These are phyloP conservation scores for Fusarium sp. DNA, from an alignment of 2,329 filamentous ascomycete genomes.

Conservation along the genomic window DNA sequence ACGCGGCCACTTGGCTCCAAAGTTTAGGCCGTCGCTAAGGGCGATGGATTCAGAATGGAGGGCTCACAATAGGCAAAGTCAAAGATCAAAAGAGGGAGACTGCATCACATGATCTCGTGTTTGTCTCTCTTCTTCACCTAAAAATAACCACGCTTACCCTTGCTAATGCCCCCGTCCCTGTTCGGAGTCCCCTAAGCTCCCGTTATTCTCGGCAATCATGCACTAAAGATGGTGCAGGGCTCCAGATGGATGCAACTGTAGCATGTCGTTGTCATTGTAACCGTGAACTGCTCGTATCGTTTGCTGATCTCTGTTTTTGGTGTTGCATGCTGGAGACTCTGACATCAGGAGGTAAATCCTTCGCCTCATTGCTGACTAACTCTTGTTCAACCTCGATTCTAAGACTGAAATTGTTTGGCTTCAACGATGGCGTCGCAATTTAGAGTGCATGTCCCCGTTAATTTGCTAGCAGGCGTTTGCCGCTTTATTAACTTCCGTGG, in stretches of 20 bases:
- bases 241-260: background rate
- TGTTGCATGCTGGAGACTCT: background rate
- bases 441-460: conserved; percentile 2
- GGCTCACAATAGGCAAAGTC: conserved; percentile 17
- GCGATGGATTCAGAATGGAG: background rate
- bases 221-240: conserved; percentile 29
- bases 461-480: conserved; percentile 2
- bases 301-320: background rate
- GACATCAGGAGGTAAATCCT: background rate
- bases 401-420: background rate
- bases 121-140: conserved; percentile 28
- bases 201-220: conserved; percentile 41
- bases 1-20: background rate
- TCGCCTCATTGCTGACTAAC: background rate
- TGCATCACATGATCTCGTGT: conserved; percentile 48
- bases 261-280: background rate
- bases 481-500: conserved; percentile 1
- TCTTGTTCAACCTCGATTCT: background rate
- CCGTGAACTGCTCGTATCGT: conserved; percentile 1
- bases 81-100: conserved; percentile 13
- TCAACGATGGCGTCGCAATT: conserved; percentile 18
- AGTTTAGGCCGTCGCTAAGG: conserved; percentile 5
- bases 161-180: conserved; percentile 11
- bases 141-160: conserved; percentile 36
- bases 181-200: conserved; percentile 24